A percentile compares a stretch with the other conserved stretches of the same genome.
Evolutionary conservation across 75 land plant genomes (phyloP).

Genomic region (Cupressus sempervirens): DNA sequence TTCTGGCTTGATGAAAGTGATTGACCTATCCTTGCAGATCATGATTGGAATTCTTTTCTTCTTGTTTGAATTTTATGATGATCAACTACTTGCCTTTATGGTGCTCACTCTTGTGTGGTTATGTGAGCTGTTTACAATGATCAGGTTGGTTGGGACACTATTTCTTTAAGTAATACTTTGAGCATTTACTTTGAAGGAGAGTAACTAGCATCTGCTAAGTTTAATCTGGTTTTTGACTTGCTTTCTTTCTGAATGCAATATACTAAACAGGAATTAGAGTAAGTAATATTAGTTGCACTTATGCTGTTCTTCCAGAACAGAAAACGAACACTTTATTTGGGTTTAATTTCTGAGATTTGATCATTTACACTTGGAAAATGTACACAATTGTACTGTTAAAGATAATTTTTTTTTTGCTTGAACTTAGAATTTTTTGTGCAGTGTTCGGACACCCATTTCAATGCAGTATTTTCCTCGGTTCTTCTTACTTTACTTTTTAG

Average conservation of each 20-base stretch:
- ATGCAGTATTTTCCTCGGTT: slow-evolving; percentile 99
- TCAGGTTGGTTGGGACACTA: slow-evolving; percentile 54
- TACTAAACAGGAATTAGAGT: not conserved
- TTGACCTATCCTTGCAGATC: slow-evolving; percentile 57
- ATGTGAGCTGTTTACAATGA: slow-evolving; percentile 75
- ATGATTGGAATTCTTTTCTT: slow-evolving; percentile 99
- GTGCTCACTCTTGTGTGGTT: slow-evolving; percentile 93
- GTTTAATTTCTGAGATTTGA: not conserved
- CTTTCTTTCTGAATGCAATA: not conserved
- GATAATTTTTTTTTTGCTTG: not conserved
- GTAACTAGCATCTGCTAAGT: not conserved
- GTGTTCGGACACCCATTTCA: slow-evolving; percentile 94
- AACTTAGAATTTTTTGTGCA: slow-evolving; percentile 34
- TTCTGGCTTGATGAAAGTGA: not conserved
- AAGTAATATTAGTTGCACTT: not conserved
- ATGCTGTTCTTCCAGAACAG: not conserved
- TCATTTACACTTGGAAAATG: not conserved
- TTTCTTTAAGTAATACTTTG: slow-evolving; percentile 1
- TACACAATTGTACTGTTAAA: not conserved
- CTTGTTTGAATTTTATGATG: slow-evolving; percentile 98
- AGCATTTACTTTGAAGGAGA: not conserved
- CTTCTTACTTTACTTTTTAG: slow-evolving; percentile 95
- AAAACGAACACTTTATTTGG: not conserved
- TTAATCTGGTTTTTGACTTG: not conserved
- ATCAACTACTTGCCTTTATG: slow-evolving; percentile 97